Conservation (phyloP, 2,329 filamentous ascomycete species). For the Neopestalotiopsis sp. region DNA sequence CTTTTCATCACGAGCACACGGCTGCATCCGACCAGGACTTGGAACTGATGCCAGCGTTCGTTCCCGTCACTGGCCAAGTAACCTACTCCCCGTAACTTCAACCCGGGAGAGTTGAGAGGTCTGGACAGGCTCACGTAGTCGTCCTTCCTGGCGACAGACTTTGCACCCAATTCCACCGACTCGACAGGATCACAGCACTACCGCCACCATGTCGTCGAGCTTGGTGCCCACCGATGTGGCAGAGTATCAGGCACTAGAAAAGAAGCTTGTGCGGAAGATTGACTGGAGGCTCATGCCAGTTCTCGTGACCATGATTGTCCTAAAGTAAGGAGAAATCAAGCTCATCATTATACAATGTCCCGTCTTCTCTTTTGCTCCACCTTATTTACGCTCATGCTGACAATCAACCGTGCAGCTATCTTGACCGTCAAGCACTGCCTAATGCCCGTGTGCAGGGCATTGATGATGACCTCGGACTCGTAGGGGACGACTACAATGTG, state of each 20-base stretch:
- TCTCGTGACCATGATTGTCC: slow-evolving; percentile 15
- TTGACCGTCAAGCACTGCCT: slow-evolving; percentile 54
- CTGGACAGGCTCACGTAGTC: too few relatives aligned
- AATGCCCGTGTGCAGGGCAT: slow-evolving; percentile 47
- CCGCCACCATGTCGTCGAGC: not conserved
- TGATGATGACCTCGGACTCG: slow-evolving; percentile 49
- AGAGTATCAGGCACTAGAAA: slow-evolving; percentile 13
- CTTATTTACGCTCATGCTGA: not conserved
- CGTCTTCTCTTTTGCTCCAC: not conserved
- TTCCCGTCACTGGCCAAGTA: not conserved
- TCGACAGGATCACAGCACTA: not conserved
- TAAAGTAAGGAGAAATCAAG: slow-evolving; percentile 2
- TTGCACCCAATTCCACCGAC: not conserved
- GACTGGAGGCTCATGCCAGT: slow-evolving; percentile 19
- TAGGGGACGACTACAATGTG: slow-evolving; percentile 42
- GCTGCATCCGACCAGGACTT: not conserved
- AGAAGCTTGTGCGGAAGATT: slow-evolving; percentile 18
- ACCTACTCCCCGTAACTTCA: too few relatives aligned
- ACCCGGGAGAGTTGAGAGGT: too few relatives aligned
- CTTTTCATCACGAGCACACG: not conserved
- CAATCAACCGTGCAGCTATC: slow-evolving; percentile 37
- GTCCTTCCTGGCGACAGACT: not conserved
- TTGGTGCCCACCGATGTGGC: slow-evolving; percentile 6
- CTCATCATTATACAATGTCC: not conserved
- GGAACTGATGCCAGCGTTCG: not conserved